Conservation (phyloP, 2,329 filamentous ascomycete genomes). For the Graphilbum sp. region DNA sequence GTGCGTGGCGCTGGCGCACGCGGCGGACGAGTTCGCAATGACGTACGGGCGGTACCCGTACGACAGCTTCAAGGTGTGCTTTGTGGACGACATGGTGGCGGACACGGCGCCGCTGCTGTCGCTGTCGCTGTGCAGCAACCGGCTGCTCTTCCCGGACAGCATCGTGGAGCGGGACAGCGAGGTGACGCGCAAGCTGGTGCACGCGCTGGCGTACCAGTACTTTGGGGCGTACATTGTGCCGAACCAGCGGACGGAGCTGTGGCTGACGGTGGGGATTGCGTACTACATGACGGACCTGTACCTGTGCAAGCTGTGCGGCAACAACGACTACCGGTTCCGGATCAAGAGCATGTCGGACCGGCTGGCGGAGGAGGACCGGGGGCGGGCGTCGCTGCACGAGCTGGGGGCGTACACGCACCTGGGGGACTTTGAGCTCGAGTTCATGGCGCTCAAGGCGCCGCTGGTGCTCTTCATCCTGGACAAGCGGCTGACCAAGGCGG, state of each 20-base stretch:
- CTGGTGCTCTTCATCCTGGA: slow-evolving; percentile 89
- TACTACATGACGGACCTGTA: slow-evolving; percentile 94
- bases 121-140: slow-evolving; percentile 73
- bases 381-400: slow-evolving; percentile 66
- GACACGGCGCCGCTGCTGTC: slow-evolving; percentile 67
- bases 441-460: slow-evolving; percentile 79
- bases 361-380: slow-evolving; percentile 65
- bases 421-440: slow-evolving; percentile 74
- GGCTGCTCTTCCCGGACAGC: slow-evolving; percentile 68
- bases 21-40: slow-evolving; percentile 81
- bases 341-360: slow-evolving; percentile 73
- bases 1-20: slow-evolving; percentile 67
- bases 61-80: slow-evolving; percentile 80
- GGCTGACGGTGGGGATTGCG: slow-evolving; percentile 78
- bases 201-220: slow-evolving; percentile 82
- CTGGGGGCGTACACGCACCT: slow-evolving; percentile 64
- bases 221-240: slow-evolving; percentile 85
- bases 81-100: slow-evolving; percentile 72
- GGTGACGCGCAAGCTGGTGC: slow-evolving; percentile 63
- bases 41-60: slow-evolving; percentile 86
- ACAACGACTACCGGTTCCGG: slow-evolving; percentile 85
- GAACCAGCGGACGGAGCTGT: slow-evolving; percentile 63
- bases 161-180: slow-evolving; percentile 76
- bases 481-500: slow-evolving; percentile 75
- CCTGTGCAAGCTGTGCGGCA: slow-evolving; percentile 78